A percentile compares a stretch with the other conserved stretches of the same genome.
Evolutionary conservation across 148 eudicot species (phyloP).

Genomic region (Nepenthes mirabilis): DNA sequence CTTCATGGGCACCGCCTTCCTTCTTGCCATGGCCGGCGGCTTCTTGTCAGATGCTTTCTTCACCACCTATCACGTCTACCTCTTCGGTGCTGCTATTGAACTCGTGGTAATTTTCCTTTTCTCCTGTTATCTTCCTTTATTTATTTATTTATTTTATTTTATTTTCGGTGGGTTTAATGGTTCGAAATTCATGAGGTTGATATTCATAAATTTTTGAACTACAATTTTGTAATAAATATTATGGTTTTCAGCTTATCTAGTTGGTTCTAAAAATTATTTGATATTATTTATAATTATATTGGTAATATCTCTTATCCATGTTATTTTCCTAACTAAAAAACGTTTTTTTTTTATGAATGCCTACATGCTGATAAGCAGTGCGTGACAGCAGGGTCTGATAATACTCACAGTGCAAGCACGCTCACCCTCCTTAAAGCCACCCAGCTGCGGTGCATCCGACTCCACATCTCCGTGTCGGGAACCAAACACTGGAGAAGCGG

Average conservation of each 20-base stretch:
- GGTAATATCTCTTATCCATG: too few relatives aligned
- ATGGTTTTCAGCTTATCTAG: too few relatives aligned
- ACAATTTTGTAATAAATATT: too few relatives aligned
- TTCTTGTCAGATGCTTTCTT: constrained; percentile 63
- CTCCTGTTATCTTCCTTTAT: neutral
- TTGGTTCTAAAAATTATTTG: too few relatives aligned
- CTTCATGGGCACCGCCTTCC: constrained; percentile 81
- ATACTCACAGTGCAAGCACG: constrained; percentile 72
- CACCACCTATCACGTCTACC: constrained; percentile 43
- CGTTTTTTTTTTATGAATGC: neutral
- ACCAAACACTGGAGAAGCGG: constrained; percentile 24
- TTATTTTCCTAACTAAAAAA: too few relatives aligned
- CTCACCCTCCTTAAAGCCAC: constrained; percentile 54
- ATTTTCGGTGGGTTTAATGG: neutral
- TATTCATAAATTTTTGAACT: too few relatives aligned
- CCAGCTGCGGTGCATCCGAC: constrained; percentile 18
- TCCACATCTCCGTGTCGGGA: constrained; percentile 14
- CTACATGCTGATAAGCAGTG: neutral
- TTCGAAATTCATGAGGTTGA: too few relatives aligned
- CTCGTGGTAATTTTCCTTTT: constrained; percentile 28
- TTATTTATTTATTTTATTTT: neutral
- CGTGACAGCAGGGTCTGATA: constrained; percentile 49
- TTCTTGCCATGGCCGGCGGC: constrained; percentile 66
- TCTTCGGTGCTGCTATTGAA: constrained; percentile 38
- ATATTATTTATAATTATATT: too few relatives aligned